Base-by-base conservation (phyloP, 805 yeast genomes). In the Metschnikowia peoriensis region DNA sequence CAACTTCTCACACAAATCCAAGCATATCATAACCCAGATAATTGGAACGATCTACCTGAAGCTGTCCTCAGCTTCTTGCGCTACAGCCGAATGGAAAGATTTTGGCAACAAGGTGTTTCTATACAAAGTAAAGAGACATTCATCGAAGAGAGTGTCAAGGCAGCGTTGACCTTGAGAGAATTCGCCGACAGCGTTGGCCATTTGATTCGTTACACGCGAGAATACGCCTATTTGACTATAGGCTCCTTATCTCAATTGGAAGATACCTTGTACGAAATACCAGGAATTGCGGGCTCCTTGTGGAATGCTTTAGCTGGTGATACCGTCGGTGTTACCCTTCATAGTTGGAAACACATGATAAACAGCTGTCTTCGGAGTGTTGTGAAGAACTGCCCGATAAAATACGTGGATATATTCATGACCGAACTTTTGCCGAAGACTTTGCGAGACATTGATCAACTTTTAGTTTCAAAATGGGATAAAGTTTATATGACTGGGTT, bases 171-270 rank as follows among this genome's bases (percentile, higher is more conserved):
- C 0, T 72, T 94, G 52, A 80, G 98, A 59, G 99, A 94, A 70
- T 94, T 94, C 76, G 98, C 99, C 0, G 98, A 96, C 66, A 88
- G 96, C 12, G 96, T 94, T 12, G 99, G 99, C 15, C 97, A 94
- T 68, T 89, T 90, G 63, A 86, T 94, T 14, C 78, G 99, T 62
- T 94, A 96, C 65, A 94, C 99, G 0, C 81, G 99, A 59, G 99
- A 94, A 68, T 94, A 96, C 66, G 96, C 97, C 2, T 88, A 91
- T 65, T 71, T 93, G 57, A 89, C 97, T 0, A 78, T 94, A 37
- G 92, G 96, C 15, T 89, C 97, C 1, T 87, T 94, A 47, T 83
- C 97, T 0, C 93, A 89, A 62, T 76, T 94, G 50, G 97, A 94
- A 46, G 96, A 86, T 54, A 88, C 97, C 0, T 76, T 94, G 55